phyloP scores from a whole-genome alignment of 2,329 filamentous ascomycete genomes.

The Neonectria hederae region DNA sequence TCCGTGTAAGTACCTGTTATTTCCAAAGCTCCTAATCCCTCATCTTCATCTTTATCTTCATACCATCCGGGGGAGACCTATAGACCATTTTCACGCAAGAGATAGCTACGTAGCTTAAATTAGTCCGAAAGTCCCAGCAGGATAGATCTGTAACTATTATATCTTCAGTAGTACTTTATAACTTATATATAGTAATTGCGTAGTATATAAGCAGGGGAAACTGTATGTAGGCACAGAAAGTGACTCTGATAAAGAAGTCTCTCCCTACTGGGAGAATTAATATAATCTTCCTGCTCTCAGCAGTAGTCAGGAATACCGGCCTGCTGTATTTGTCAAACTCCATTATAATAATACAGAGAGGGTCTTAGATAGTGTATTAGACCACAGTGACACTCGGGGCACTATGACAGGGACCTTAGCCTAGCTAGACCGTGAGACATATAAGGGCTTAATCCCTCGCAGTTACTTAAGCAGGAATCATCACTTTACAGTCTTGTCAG shows the following conservation, averaged over 20 bases:
- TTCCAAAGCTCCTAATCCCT: conserved; percentile 19
- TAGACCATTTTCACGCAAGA: conserved; percentile 23
- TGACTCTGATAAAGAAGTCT: neutral
- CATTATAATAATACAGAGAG: neutral
- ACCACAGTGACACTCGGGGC: too few relatives aligned
- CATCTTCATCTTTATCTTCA: conserved; percentile 21
- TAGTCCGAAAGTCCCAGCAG: conserved; percentile 24
- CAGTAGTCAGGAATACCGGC: neutral
- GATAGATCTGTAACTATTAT: conserved; percentile 28
- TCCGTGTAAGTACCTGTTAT: conserved; percentile 16
- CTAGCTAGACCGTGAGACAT: too few relatives aligned
- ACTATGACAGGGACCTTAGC: too few relatives aligned
- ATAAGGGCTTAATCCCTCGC: too few relatives aligned
- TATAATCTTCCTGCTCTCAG: neutral
- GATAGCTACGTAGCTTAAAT: conserved; percentile 25
- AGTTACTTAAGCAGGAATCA: too few relatives aligned
- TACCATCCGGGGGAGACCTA: conserved; percentile 12
- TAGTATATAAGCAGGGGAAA: neutral
- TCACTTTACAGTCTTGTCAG: too few relatives aligned
- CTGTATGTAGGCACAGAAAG: neutral
- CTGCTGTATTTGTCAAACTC: neutral
- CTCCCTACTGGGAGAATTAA: neutral
- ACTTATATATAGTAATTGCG: neutral
- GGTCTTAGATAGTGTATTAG: too few relatives aligned
- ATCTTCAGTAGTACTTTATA: conserved; percentile 25